Percentiles rank a stretch among this genome's conserved stretches.
Conservation (phyloP, 176 grass and related monocot species). For the Oryza australiensis region DNA sequence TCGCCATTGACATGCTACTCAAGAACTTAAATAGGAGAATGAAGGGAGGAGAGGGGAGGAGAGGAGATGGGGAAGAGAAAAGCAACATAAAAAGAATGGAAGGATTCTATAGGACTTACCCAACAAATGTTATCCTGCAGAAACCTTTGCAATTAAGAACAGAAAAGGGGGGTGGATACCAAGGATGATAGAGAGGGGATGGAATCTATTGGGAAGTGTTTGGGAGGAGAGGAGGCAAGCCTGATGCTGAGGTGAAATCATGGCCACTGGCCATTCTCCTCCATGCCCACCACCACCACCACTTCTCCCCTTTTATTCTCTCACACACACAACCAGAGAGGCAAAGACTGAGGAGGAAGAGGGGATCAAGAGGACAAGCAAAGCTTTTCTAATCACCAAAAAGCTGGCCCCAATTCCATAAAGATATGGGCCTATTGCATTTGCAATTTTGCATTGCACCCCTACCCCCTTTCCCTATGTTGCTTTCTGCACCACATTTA, state of each 20-base stretch:
- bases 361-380: constrained; percentile 37
- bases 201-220: constrained; percentile 74
- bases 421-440: constrained; percentile 33
- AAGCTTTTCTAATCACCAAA: constrained; percentile 43
- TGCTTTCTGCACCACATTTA: constrained; percentile 53
- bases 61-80: constrained; percentile 25
- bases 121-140: constrained; percentile 64
- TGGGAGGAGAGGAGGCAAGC: background rate
- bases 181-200: constrained; percentile 58
- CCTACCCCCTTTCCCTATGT: constrained; percentile 23
- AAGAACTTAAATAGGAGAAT: constrained; percentile 42
- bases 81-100: constrained; percentile 58
- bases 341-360: background rate
- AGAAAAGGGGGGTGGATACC: constrained; percentile 39
- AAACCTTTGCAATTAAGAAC: constrained; percentile 65
- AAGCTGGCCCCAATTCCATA: constrained; percentile 41
- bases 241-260: constrained; percentile 45
- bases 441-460: too few relatives aligned
- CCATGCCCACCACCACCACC: background rate
- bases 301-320: constrained; percentile 13
- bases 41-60: background rate
- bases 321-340: background rate
- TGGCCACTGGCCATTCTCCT: constrained; percentile 26
- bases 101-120: constrained; percentile 50
- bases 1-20: constrained; percentile 8